Evolutionary conservation across 257 asterid genomes (phyloP).

Genomic region (Sherardia arvensis): DNA sequence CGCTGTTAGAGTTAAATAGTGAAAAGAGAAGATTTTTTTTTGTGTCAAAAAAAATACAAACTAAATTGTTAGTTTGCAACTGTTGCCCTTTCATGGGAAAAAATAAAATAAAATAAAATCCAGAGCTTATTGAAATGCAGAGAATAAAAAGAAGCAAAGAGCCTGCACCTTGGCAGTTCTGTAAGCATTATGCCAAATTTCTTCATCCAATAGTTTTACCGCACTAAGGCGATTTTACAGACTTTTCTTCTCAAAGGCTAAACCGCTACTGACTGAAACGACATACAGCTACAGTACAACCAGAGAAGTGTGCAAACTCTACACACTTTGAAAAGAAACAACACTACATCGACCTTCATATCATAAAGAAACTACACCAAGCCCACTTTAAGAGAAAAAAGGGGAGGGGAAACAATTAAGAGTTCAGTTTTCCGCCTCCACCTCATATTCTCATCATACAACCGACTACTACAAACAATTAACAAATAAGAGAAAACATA

Average conservation of each 20-base stretch:
- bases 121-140: too few relatives aligned
- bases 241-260: constrained; percentile 30
- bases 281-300: constrained; percentile 23
- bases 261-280: constrained; percentile 29
- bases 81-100: not conserved
- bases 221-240: constrained; percentile 28
- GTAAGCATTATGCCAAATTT: constrained; percentile 31
- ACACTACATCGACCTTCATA: constrained; percentile 3
- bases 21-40: too few relatives aligned
- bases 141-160: constrained; percentile 2
- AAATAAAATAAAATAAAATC: too few relatives aligned
- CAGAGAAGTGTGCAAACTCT: constrained; percentile 18
- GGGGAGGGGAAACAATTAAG: constrained; percentile 10
- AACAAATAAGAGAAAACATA: constrained; percentile 15
- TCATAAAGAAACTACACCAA: constrained; percentile 16
- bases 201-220: constrained; percentile 20
- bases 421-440: not conserved
- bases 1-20: constrained; percentile 28
- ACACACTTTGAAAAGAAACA: constrained; percentile 12
- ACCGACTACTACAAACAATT: constrained; percentile 33
- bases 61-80: not conserved
- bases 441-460: constrained; percentile 23
- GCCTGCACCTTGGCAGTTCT: constrained; percentile 14
- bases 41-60: too few relatives aligned
- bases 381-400: constrained; percentile 6